These are phyloP conservation scores for Yarrowia divulgata DNA, from an alignment of 805 yeast species.

Conservation along the genomic window DNA sequence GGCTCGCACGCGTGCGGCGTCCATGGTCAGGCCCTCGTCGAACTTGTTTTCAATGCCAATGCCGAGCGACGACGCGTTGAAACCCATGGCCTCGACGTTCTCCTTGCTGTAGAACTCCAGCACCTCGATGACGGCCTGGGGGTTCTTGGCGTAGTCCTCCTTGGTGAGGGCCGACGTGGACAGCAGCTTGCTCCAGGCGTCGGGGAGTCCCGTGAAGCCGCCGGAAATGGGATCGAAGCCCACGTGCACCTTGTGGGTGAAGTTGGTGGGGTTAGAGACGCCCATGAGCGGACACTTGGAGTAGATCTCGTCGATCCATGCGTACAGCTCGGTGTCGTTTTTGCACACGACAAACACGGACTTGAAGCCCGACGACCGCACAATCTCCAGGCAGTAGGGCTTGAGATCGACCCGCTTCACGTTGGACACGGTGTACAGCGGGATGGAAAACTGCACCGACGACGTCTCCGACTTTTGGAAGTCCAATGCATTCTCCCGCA, in stretches of 20 bases:
- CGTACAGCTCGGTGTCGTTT: conserved; percentile 77
- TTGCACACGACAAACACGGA: conserved; percentile 78
- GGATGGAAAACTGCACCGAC: conserved; percentile 53
- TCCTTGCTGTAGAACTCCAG: conserved; percentile 70
- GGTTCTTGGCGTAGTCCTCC: conserved; percentile 88
- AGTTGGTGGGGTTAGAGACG: conserved; percentile 92
- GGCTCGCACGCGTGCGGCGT: conserved; percentile 18
- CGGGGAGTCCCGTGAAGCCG: conserved; percentile 89
- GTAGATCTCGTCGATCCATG: conserved; percentile 88
- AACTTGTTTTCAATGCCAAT: conserved; percentile 36
- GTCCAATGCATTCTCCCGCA: conserved; percentile 75
- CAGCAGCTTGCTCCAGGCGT: conserved; percentile 86
- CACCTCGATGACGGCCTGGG: conserved; percentile 92
- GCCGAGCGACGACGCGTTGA: conserved; percentile 23
- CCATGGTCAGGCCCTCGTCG: conserved; percentile 31
- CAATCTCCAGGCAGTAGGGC: conserved; percentile 82
- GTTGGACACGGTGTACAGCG: conserved; percentile 64
- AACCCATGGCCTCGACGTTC: conserved; percentile 44
- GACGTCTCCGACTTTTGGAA: conserved; percentile 63
- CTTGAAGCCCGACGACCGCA: conserved; percentile 56
- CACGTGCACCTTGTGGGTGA: conserved; percentile 94
- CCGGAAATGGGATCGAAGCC: conserved; percentile 87
- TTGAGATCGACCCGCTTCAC: conserved; percentile 73
- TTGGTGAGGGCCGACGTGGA: conserved; percentile 86
- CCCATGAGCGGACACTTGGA: conserved; percentile 53